These are phyloP conservation scores for Citrus glauca DNA, from an alignment of 345 rosid genomes.

Conservation along the genomic window DNA sequence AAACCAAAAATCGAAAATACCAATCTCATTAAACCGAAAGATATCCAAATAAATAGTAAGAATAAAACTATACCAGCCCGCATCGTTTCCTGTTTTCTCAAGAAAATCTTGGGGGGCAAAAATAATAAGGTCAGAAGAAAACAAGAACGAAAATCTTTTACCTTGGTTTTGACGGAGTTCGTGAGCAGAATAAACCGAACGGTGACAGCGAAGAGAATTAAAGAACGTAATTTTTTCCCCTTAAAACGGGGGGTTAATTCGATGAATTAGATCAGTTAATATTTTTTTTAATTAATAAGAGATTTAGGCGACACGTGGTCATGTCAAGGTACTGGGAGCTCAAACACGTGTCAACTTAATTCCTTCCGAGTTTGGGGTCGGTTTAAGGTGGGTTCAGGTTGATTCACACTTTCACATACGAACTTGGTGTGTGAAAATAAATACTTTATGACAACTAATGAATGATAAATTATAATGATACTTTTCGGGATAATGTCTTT, in stretches of 20 bases:
- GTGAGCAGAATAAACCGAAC: background rate
- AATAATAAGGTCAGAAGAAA: background rate
- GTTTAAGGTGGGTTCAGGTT: background rate
- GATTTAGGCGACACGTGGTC: background rate
- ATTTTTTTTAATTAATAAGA: background rate
- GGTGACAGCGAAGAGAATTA: background rate
- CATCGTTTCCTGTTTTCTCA: background rate
- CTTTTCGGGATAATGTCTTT: no score
- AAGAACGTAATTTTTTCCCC: background rate
- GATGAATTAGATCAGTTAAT: background rate
- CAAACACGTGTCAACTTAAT: background rate
- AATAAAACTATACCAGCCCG: background rate
- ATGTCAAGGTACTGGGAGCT: background rate
- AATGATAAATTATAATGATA: no score
- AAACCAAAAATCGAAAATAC: background rate
- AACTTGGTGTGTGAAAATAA: no score
- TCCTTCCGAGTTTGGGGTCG: background rate
- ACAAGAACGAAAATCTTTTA: background rate
- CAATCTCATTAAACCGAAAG: background rate
- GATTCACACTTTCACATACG: background rate
- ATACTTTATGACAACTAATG: no score
- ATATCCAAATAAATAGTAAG: background rate
- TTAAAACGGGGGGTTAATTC: background rate
- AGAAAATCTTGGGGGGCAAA: background rate
- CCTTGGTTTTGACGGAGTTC: background rate